phyloP scores from a whole-genome alignment of 2,329 filamentous ascomycete species.

The Trichoderma atrobrunneum region DNA sequence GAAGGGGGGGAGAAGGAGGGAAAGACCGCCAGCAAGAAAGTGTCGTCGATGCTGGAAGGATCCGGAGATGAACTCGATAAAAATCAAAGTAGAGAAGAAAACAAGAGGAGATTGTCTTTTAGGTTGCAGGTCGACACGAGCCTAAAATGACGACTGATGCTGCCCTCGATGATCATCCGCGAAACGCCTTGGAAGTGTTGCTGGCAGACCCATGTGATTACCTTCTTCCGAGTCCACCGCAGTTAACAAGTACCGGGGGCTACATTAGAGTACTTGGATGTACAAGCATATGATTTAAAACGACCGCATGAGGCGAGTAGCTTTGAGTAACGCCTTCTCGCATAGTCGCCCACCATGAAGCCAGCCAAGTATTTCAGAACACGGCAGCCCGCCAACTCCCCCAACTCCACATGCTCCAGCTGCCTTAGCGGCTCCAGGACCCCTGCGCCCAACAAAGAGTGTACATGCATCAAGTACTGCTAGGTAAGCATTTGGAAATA shows the following conservation, averaged over 20 bases:
- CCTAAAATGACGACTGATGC: slow-evolving; percentile 5
- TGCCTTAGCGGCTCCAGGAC: not conserved
- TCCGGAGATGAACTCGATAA: not conserved
- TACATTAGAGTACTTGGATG: not conserved
- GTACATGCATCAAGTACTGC: not conserved
- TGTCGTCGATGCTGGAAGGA: not conserved
- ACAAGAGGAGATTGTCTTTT: not conserved
- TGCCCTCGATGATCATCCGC: slow-evolving; percentile 18
- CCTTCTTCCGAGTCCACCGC: not conserved
- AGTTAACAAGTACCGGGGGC: not conserved
- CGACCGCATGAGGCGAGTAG: not conserved
- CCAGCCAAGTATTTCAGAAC: not conserved
- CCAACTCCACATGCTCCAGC: slow-evolving; percentile 3
- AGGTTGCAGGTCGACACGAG: slow-evolving; percentile 7
- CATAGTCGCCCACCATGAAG: not conserved
- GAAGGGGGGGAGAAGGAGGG: not conserved
- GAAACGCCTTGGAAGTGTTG: not conserved
- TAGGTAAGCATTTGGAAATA: not conserved
- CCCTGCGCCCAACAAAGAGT: slow-evolving; percentile 4
- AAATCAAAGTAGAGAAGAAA: not conserved
- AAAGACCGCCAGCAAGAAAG: not conserved
- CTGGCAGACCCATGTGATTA: slow-evolving; percentile 15
- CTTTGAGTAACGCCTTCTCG: not conserved
- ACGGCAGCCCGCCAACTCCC: not conserved
- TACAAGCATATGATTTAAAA: rapidly evolving